Evolutionary conservation across 2,329 filamentous ascomycete genomes (phyloP).

Genomic region (Sphaerulina populicola): DNA sequence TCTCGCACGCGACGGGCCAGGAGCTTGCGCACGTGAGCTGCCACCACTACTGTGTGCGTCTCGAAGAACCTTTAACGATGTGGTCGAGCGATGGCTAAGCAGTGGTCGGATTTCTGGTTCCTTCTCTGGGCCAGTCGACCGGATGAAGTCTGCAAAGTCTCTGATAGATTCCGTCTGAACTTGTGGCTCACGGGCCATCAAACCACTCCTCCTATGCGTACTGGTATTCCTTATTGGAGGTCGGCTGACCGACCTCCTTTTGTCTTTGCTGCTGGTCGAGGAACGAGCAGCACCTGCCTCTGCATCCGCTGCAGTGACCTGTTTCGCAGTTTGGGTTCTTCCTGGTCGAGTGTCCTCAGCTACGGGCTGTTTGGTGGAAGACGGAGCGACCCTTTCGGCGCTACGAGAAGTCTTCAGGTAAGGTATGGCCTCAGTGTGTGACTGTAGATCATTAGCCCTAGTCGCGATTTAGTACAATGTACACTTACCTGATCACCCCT

Average conservation of each 20-base stretch:
- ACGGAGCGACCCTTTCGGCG: slow-evolving; percentile 9
- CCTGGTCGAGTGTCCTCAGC: slow-evolving; percentile 16
- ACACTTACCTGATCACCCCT: slow-evolving; percentile 39
- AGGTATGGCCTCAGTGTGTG: slow-evolving; percentile 9
- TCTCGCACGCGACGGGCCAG: slow-evolving; percentile 16
- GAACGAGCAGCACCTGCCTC: slow-evolving; percentile 10
- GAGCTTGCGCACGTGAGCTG: slow-evolving; percentile 22
- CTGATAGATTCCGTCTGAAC: slow-evolving; percentile 61
- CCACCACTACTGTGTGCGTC: slow-evolving; percentile 8
- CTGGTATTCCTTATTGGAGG: slow-evolving; percentile 30
- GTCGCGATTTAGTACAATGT: background rate
- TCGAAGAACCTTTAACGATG: slow-evolving; percentile 20
- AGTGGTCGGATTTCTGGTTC: slow-evolving; percentile 22
- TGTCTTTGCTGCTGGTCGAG: slow-evolving; percentile 15
- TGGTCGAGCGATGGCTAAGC: slow-evolving; percentile 21
- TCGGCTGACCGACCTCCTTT: slow-evolving; percentile 28
- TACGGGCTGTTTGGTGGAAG: slow-evolving; percentile 12
- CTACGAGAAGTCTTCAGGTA: slow-evolving; percentile 12
- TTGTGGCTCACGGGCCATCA: slow-evolving; percentile 61
- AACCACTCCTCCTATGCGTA: slow-evolving; percentile 28
- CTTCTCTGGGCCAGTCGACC: slow-evolving; percentile 62
- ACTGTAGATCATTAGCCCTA: slow-evolving; percentile 10
- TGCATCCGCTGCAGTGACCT: slow-evolving; percentile 18
- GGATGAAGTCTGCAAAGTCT: slow-evolving; percentile 85
- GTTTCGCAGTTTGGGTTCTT: slow-evolving; percentile 20